Evolutionary conservation across 2,329 filamentous ascomycete genomes (phyloP), one percentile per base, ranked within the genome.

Genomic region (Fusarium scirpi): DNA sequence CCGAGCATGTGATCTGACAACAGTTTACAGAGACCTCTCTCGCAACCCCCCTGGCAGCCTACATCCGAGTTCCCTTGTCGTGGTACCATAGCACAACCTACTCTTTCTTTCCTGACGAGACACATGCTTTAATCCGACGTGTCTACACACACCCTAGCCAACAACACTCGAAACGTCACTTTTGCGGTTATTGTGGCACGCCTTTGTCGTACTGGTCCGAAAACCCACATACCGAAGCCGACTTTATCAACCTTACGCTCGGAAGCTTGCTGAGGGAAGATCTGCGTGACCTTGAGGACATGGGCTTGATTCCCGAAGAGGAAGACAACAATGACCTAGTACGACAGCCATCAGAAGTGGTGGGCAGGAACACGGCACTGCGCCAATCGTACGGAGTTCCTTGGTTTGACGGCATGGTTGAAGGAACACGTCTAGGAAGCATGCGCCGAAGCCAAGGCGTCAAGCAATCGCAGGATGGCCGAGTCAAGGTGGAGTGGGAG

Each of bases 161-260:
- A 55, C 84, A 85, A 54, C 82, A 87, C 73, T 84, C 88, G 2
- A 89, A 91, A 77, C 89, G 93, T 52, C 88, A 94, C 72, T 98
- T 98, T 80, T 98, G 94, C 81, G 94, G 94, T 25, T 97, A 92
- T 82, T 97, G 94, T 78, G 94, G 94, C 55, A 97, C 94, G 0
- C 92, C 92, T 15, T 83, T 98, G 57, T 91, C 91, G 0, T 93
- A 91, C 74, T 97, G 94, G 94, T 91, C 90, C 48, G 94, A 97
- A 79, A 81, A 88, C 25, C 91, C 92, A 0, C 82, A 80, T 1
- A 85, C 84, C 54, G 92, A 96, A 77, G 91, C 91, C 15, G 89
- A 94, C 10, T 95, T 88, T 77, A 94, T 98, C 81, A 90, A 90
- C 63, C 83, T 97, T 61, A 92, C 94, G 0, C 83, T 97, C n/a